Percentiles rank a stretch among this genome's conserved stretches.
These are phyloP conservation scores for Sechiopsis laciniata DNA, from an alignment of 306 rosid genomes.

Conservation along the genomic window DNA sequence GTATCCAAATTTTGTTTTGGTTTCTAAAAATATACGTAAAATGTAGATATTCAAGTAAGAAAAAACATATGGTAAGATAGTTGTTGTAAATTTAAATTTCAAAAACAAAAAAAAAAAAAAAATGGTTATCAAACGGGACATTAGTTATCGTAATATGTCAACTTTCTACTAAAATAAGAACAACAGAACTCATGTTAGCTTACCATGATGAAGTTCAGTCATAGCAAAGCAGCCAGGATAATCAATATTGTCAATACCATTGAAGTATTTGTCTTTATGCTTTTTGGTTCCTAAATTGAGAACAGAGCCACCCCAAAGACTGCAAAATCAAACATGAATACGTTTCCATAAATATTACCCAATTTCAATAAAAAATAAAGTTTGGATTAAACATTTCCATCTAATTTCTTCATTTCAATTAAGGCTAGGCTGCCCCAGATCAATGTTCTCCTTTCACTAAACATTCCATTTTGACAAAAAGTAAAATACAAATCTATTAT, in stretches of 20 bases:
- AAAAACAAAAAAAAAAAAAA: no score
- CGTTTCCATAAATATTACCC: background rate
- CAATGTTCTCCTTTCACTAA: no score
- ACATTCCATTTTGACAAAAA: no score
- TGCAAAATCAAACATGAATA: conserved; percentile 25
- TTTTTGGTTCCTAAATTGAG: conserved; percentile 86
- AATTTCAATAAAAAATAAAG: background rate
- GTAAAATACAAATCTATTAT: no score
- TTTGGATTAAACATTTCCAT: background rate
- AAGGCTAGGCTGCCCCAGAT: background rate
- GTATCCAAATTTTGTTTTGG: no score
- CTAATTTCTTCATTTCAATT: background rate
- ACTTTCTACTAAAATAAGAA: background rate
- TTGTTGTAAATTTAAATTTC: no score
- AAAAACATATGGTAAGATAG: no score
- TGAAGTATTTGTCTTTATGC: conserved; percentile 77
- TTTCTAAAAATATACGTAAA: no score
- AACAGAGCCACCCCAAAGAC: conserved; percentile 97
- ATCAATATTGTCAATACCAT: conserved; percentile 79
- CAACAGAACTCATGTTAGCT: conserved; percentile 13
- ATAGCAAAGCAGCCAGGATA: conserved; percentile 92
- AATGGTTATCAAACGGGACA: no score
- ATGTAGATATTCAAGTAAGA: no score
- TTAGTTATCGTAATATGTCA: background rate
- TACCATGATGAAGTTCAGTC: conserved; percentile 97